These are phyloP conservation scores for Penicillium sp. DNA, from an alignment of 2,329 filamentous ascomycete species.

Conservation along the genomic window DNA sequence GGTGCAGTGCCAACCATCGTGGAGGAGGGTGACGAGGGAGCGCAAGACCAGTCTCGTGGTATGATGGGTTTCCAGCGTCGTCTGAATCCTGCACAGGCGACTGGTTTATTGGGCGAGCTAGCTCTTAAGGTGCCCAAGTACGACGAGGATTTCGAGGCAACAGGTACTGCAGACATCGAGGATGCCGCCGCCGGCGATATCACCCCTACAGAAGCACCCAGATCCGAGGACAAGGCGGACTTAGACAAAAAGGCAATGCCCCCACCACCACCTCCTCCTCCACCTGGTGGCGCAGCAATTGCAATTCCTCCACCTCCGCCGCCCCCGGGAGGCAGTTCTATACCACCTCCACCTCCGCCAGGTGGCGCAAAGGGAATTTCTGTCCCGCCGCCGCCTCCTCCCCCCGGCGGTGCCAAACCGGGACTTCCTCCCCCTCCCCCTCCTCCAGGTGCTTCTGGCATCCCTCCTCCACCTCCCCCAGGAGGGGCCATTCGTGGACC, in stretches of 20 bases:
- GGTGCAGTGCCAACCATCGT: conserved; percentile 47
- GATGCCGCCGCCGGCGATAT: conserved; percentile 48
- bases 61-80: conserved; percentile 71
- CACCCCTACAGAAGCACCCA: conserved; percentile 11
- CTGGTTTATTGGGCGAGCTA: conserved; percentile 70
- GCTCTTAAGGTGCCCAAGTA: conserved; percentile 74
- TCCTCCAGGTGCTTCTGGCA: conserved; percentile 44
- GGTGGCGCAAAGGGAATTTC: conserved; percentile 44
- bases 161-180: conserved; percentile 10
- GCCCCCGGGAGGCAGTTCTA: conserved; percentile 47
- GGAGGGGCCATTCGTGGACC: conserved; percentile 45
- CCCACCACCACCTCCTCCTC: conserved; percentile 28
- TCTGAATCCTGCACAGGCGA: conserved; percentile 61
- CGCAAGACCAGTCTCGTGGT: conserved; percentile 74
- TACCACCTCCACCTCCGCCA: conserved; percentile 47
- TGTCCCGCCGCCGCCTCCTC: conserved; percentile 38
- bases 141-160: conserved; percentile 46
- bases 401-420: conserved; percentile 41
- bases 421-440: conserved; percentile 46
- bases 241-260: conserved; percentile 12
- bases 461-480: conserved; percentile 33
- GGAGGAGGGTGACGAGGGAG: conserved; percentile 57
- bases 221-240: conserved; percentile 12
- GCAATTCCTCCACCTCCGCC: conserved; percentile 40
- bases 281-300: conserved; percentile 41